Percentiles rank a stretch among this genome's conserved stretches.
Conservation (phyloP, 805 yeast genomes). For the Jamesozyma gamospora region DNA sequence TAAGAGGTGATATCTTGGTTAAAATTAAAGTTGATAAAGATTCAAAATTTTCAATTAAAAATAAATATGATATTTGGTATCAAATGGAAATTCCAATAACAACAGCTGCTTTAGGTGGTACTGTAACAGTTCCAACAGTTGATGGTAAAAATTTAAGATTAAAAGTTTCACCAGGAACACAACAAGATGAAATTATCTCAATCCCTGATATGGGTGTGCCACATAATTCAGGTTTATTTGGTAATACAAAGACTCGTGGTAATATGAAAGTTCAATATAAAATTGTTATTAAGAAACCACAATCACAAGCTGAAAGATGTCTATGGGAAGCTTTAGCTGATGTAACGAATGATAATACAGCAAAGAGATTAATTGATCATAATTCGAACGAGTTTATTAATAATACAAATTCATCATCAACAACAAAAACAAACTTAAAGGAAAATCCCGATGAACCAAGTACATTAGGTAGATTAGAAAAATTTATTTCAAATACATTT, state of each 20-base stretch:
- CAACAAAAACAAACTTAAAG: constrained; percentile 2
- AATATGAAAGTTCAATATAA: constrained; percentile 66
- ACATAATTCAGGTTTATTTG: constrained; percentile 14
- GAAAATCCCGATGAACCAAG: constrained; percentile 23
- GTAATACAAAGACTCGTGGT: constrained; percentile 48
- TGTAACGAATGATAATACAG: constrained; percentile 68
- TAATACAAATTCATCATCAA: neutral
- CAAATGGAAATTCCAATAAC: constrained; percentile 74
- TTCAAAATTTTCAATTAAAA: constrained; percentile 53
- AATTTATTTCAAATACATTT: constrained; percentile 49
- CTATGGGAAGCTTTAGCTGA: constrained; percentile 92
- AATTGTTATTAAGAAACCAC: constrained; percentile 64
- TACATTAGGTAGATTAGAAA: constrained; percentile 43
- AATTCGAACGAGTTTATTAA: neutral
- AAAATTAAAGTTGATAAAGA: constrained; percentile 73
- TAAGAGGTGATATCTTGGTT: constrained; percentile 82
- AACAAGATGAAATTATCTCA: constrained; percentile 58
- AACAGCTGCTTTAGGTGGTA: constrained; percentile 94
- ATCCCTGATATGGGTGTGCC: constrained; percentile 89
- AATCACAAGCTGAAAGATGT: constrained; percentile 76
- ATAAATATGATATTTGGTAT: constrained; percentile 51
- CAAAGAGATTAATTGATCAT: constrained; percentile 43
- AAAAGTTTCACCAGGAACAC: constrained; percentile 78
- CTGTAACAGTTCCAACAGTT: constrained; percentile 80
- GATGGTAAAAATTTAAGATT: constrained; percentile 68